phyloP scores from a whole-genome alignment of 208 protist genomes.

The Trypanosoma platydactyli region DNA sequence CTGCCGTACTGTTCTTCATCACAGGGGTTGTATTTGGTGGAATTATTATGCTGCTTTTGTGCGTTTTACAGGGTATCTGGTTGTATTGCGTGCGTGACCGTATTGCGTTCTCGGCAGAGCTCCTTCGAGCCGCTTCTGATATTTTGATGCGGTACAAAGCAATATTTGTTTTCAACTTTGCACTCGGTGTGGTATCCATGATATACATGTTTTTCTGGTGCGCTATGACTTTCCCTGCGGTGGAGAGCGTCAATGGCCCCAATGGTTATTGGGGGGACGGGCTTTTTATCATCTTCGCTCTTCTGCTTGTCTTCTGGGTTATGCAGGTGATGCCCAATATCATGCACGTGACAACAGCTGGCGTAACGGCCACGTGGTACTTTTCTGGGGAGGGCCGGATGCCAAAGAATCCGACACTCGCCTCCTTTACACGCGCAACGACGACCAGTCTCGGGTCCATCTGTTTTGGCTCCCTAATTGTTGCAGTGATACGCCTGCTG shows the following conservation, averaged over 20 bases:
- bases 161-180: constrained; percentile 51
- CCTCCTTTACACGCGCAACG: constrained; percentile 68
- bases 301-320: constrained; percentile 48
- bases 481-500: constrained; percentile 82
- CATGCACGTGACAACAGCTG: constrained; percentile 81
- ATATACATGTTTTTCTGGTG: constrained; percentile 64
- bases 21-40: constrained; percentile 12
- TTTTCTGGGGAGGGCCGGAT: constrained; percentile 71
- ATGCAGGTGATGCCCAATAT: constrained; percentile 55
- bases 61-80: constrained; percentile 31
- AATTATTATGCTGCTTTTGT: constrained; percentile 24
- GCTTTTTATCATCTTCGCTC: constrained; percentile 44
- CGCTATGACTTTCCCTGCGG: constrained; percentile 33
- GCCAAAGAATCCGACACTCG: constrained; percentile 68
- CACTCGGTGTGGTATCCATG: constrained; percentile 27
- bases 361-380: constrained; percentile 89
- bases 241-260: constrained; percentile 38
- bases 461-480: constrained; percentile 91
- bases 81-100: constrained; percentile 55
- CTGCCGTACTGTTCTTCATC: constrained; percentile 19
- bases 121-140: constrained; percentile 47
- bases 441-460: constrained; percentile 90
- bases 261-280: constrained; percentile 35
- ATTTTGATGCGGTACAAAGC: constrained; percentile 58
- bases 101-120: constrained; percentile 76